phyloP scores from a whole-genome alignment of 805 yeast genomes.

The Hanseniaspora meyeri region DNA sequence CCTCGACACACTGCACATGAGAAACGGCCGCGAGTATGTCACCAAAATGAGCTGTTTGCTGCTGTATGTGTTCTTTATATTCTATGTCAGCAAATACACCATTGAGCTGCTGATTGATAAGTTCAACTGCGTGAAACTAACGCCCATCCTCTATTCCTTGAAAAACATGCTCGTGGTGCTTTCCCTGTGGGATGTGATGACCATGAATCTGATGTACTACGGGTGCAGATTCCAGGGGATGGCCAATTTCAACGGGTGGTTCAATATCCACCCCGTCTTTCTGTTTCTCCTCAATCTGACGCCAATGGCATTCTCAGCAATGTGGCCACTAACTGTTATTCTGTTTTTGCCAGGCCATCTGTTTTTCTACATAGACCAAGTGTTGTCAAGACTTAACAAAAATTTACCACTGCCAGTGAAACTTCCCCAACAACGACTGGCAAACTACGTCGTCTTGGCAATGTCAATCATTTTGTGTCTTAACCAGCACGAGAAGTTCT shows the following conservation, averaged over 20 bases:
- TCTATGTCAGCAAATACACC: neutral
- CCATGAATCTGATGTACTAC: slow-evolving; percentile 2
- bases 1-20: neutral
- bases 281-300: neutral
- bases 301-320: neutral
- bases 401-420: neutral
- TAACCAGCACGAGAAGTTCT: neutral
- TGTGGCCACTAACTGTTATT: neutral
- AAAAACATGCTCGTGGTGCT: neutral
- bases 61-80: neutral
- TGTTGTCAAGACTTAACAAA: neutral
- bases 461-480: neutral
- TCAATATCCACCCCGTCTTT: slow-evolving; percentile 2
- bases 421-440: neutral
- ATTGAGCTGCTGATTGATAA: neutral
- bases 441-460: neutral
- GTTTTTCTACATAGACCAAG: neutral
- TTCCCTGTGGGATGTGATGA: slow-evolving; percentile 2
- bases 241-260: slow-evolving; percentile 6
- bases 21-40: neutral
- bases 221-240: neutral
- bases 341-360: slow-evolving; percentile 4
- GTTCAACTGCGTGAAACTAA: neutral
- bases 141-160: neutral
- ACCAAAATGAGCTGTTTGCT: neutral